Evolutionary conservation across 805 yeast species (phyloP), one percentile per base, ranked within the genome.

Genomic region (Debaryomyces prosopidis): DNA sequence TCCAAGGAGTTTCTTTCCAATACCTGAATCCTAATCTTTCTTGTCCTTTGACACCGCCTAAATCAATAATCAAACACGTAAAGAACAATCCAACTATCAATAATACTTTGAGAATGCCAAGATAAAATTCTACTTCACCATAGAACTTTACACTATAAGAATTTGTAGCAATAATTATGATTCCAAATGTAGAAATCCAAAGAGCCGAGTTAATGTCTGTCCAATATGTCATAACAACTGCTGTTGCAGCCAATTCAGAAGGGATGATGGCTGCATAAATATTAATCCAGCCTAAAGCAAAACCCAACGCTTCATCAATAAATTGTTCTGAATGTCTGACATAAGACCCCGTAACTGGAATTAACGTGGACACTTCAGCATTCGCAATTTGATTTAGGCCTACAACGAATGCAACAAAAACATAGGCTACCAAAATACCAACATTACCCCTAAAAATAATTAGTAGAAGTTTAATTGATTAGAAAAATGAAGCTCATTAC

Each of bases 181-280:
- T 55, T 6, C 68, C 66, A 44, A 75, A 65, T n/a, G 73, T 61
- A 3, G 77, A 60, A 20, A 76, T 72, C 73, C 73, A 76, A 37
- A 73, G 65, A 31, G 75, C 80, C 8, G 76, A 71, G 35, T 66
- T 73, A 16, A 74, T 54, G 34, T 62, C 65, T 1, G 73, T 58
- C 81, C 80, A 76, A 48, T 68, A 76, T 15, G 68, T 64, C 52
- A 76, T 63, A 5, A 75, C 67, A 30, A 75, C 66, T n/a, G 77
- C 73, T n/a, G 71, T 70, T 2, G 80, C 79, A 17, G 76, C 59
- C 32, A 77, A 58, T 48, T 76, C 79, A 42, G 59, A 62, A 19
- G 80, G 80, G 43, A 70, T 48, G 10, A 62, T 8, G 11, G 36
- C 36, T 2, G 61, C 58, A 58, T 71, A 73, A 32, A 73, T 58